Percentiles rank a stretch among this genome's conserved stretches.
Conservation (phyloP, 2,329 filamentous ascomycete species). For the Karstenula rhodostoma region DNA sequence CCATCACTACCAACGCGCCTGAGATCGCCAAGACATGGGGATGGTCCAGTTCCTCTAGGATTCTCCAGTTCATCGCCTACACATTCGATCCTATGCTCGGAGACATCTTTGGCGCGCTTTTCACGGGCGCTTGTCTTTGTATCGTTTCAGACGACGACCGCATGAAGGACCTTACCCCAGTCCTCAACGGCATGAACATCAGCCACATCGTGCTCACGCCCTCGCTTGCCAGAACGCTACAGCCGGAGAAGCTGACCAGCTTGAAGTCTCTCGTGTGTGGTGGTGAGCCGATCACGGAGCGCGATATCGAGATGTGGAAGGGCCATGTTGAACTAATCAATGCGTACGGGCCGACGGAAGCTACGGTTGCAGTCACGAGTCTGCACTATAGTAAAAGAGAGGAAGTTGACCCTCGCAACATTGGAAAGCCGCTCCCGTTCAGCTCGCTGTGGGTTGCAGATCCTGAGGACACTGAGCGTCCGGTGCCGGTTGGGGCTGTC, state of each 20-base stretch:
- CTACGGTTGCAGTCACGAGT: slow-evolving; percentile 7
- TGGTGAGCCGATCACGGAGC: slow-evolving; percentile 47
- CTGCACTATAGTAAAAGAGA: slow-evolving; percentile 5
- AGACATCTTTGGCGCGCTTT: slow-evolving; percentile 60
- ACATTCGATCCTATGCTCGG: slow-evolving; percentile 61
- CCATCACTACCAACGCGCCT: slow-evolving; percentile 2
- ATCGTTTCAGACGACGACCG: slow-evolving; percentile 62
- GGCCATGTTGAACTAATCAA: slow-evolving; percentile 20
- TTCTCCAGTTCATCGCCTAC: slow-evolving; percentile 44
- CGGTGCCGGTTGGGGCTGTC: slow-evolving; percentile 24
- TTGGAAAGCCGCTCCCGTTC: slow-evolving; percentile 50
- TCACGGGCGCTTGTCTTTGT: slow-evolving; percentile 58
- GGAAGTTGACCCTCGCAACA: slow-evolving; percentile 23
- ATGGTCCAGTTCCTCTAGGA: neutral
- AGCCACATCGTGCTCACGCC: slow-evolving; percentile 59
- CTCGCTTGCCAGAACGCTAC: slow-evolving; percentile 58
- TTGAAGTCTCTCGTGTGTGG: slow-evolving; percentile 51
- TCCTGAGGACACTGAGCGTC: slow-evolving; percentile 20
- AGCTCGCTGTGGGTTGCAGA: slow-evolving; percentile 30
- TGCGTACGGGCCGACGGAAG: slow-evolving; percentile 23
- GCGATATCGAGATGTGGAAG: slow-evolving; percentile 27
- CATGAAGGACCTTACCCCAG: slow-evolving; percentile 57
- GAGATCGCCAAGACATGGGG: slow-evolving; percentile 6
- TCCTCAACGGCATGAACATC: slow-evolving; percentile 29
- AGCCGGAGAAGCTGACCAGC: slow-evolving; percentile 51